A percentile compares a stretch with the other conserved stretches of the same genome.
Evolutionary conservation across 148 eudicot species (phyloP).

Genomic region (Diospyros lotus): DNA sequence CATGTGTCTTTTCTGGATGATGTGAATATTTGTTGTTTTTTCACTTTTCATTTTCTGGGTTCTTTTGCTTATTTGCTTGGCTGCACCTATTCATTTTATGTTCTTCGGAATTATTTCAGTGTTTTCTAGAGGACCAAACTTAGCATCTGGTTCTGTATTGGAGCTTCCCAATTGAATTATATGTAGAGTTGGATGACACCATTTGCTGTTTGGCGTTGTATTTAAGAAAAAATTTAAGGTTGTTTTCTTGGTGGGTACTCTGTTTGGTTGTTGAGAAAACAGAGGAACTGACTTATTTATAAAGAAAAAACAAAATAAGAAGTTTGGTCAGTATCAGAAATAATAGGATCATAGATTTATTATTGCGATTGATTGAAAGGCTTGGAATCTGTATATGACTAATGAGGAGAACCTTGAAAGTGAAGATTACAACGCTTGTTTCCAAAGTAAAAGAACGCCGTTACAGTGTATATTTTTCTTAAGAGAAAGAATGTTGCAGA

Average conservation of each 20-base stretch:
- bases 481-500: background rate
- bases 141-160: background rate
- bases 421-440: background rate
- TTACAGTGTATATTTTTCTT: background rate
- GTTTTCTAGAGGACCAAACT: background rate
- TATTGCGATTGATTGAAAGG: background rate
- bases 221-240: background rate
- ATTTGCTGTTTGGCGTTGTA: background rate
- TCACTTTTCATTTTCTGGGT: too few species aligned
- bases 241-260: background rate
- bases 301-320: too few species aligned
- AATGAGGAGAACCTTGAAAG: background rate
- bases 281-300: background rate
- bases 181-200: background rate
- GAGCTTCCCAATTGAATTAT: background rate
- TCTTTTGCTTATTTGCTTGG: too few species aligned
- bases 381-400: background rate
- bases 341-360: too few species aligned
- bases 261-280: slow-evolving; percentile 4
- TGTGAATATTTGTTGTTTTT: too few species aligned
- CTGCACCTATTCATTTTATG: too few species aligned
- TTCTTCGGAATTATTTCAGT: too few species aligned
- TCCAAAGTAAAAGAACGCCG: background rate
- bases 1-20: too few species aligned
- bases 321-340: too few species aligned